Percentiles rank a stretch among this genome's conserved stretches.
These are phyloP conservation scores for Cercophora newfieldiana DNA, from an alignment of 495 filamentous ascomycete genomes.

Conservation along the genomic window DNA sequence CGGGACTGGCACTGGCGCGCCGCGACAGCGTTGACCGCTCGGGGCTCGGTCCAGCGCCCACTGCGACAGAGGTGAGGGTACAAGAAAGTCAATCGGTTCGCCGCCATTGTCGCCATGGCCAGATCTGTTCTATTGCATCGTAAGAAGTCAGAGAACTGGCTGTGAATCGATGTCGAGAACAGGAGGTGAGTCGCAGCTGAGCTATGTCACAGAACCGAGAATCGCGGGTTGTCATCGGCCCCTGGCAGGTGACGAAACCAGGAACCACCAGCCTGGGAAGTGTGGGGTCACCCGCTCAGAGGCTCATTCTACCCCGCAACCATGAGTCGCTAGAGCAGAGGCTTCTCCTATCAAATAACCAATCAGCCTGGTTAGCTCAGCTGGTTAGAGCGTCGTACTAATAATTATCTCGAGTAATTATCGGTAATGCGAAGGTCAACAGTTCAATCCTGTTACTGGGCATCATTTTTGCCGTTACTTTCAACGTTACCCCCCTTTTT, in stretches of 20 bases:
- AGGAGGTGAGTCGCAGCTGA: background rate
- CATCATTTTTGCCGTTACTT: background rate
- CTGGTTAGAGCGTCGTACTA: conserved; percentile 20
- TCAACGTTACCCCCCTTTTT: background rate
- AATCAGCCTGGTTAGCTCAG: conserved; percentile 13
- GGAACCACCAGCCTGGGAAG: background rate
- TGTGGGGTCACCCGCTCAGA: background rate
- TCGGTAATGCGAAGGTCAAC: conserved; percentile 20
- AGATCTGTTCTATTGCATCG: background rate
- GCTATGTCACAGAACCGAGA: background rate
- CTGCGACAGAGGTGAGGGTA: conserved; percentile 67
- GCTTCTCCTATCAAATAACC: background rate
- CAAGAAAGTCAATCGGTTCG: conserved; percentile 67
- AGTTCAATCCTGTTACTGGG: conserved; percentile 25
- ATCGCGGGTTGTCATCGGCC: background rate
- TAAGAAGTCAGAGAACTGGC: background rate
- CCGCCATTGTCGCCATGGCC: conserved; percentile 72
- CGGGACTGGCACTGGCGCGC: conserved; percentile 14
- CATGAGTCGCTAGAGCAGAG: no score
- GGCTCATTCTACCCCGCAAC: no score
- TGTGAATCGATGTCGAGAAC: background rate
- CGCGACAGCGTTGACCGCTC: conserved; percentile 23
- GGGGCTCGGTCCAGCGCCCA: conserved; percentile 40
- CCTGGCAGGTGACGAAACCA: background rate
- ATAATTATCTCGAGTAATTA: conserved; percentile 1